Percentiles rank a stretch among this genome's conserved stretches.
phyloP scores from a whole-genome alignment of 306 rosid genomes.

The Hippophae rhamnoides region DNA sequence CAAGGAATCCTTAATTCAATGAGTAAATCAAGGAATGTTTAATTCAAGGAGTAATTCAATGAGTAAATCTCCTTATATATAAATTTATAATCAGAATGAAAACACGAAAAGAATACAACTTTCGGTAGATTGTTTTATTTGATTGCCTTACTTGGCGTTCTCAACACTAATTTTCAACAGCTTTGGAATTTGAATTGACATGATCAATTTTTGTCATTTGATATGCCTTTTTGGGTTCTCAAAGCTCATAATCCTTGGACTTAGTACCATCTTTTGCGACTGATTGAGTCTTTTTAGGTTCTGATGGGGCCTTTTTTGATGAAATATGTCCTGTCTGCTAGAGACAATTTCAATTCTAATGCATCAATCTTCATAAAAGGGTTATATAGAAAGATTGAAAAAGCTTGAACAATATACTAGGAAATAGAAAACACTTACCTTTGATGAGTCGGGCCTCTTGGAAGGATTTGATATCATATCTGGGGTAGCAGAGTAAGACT shows the following conservation, averaged over 20 bases:
- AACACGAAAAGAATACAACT: too few species aligned
- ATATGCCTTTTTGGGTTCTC: slow-evolving; percentile 9
- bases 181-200: slow-evolving; percentile 16
- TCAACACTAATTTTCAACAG: too few species aligned
- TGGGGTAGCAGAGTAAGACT: slow-evolving; percentile 23
- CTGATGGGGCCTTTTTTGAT: slow-evolving; percentile 17
- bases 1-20: too few species aligned
- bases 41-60: too few species aligned
- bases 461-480: slow-evolving; percentile 35
- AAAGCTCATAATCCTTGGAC: slow-evolving; percentile 25
- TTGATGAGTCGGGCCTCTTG: slow-evolving; percentile 32
- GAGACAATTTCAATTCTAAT: slow-evolving; percentile 3
- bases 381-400: not conserved
- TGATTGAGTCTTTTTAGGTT: slow-evolving; percentile 10
- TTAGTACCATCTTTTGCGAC: slow-evolving; percentile 15
- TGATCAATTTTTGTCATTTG: slow-evolving; percentile 14
- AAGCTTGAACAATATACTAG: not conserved
- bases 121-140: too few species aligned
- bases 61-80: too few species aligned
- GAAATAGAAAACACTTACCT: slow-evolving; percentile 33
- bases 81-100: too few species aligned
- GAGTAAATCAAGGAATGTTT: too few species aligned
- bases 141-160: too few species aligned
- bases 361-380: not conserved
- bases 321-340: slow-evolving; percentile 28